Evolutionary conservation across 2,329 filamentous ascomycete genomes (phyloP), one percentile per base, ranked within the genome.

Genomic region (Hypoxylon rubiginosum): DNA sequence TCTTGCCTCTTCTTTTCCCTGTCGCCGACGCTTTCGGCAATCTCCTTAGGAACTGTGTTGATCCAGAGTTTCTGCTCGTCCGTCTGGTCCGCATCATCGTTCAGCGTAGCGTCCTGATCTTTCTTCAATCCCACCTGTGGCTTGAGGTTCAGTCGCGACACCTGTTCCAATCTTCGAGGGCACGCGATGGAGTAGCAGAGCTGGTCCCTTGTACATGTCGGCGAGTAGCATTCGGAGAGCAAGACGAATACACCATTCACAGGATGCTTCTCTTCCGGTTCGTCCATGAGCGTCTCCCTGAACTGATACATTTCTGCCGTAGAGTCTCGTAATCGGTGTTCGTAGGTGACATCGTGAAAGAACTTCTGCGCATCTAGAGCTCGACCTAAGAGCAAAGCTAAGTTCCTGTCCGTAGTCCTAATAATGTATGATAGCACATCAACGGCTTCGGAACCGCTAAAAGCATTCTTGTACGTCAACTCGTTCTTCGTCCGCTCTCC

Each of bases 41-140:
- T 85, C 78, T 98, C 96, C 79, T 97, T 96, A 0, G 94, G 93
- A 36, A 99, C 96, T 13, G 94, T 97, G 79, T 98, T 98, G 80
- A 99, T 99, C 96, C 96, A 99, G 39, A 99, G 86, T 80, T 98
- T 98, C 82, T 98, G 96, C 78, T 98, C 94, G 75, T 97, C 94
- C 32, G 91, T 93, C 74, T 96, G 91, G 63, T 94, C 92, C 45
- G 79, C 83, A 68, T 96, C 93, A 72, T 97, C 94, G 75, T 96
- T 76, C 84, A 86, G 77, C 39, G 82, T 82, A 13, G 84, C 81
- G 21, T 84, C 82, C 49, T 86, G 84, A 53, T 88, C 84, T 71
- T 86, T 87, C 78, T 92, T 93, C 72, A 99, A 83, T 64, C 94
- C 94, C 30, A 94, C 93, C 72, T 95, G 93, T 67, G 94, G 92